Percentiles rank a stretch among this genome's conserved stretches.
Conservation (phyloP, 208 protist species). For the Wallacemonas collosoma region DNA sequence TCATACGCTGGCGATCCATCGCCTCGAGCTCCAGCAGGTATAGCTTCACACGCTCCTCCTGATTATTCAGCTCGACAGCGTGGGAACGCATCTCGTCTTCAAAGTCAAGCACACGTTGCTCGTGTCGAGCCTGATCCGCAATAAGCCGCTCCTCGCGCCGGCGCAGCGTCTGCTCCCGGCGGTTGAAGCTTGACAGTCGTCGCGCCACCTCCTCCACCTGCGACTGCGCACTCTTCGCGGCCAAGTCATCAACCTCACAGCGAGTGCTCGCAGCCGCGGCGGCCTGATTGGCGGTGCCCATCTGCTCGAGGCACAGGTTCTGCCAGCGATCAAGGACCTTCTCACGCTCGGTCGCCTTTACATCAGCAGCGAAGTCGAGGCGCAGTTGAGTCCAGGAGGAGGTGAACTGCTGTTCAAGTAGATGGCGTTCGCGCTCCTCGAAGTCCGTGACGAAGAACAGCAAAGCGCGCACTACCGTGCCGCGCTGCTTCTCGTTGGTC, state of each 20-base stretch:
- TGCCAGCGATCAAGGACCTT: constrained; percentile 36
- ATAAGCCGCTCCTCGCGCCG: constrained; percentile 33
- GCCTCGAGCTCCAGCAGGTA: constrained; percentile 59
- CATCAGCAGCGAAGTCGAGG: constrained; percentile 37
- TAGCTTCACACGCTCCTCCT: constrained; percentile 49
- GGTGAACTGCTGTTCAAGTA: constrained; percentile 43
- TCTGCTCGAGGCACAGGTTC: constrained; percentile 32
- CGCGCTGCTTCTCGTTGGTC: constrained; percentile 11
- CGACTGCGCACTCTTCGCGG: constrained; percentile 3
- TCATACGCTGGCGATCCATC: constrained; percentile 49
- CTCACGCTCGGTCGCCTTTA: constrained; percentile 30
- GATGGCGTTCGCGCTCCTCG: constrained; percentile 45
- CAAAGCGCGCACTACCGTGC: constrained; percentile 3
- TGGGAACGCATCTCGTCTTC: constrained; percentile 33
- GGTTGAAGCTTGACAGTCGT: constrained; percentile 25
- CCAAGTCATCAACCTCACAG: background rate
- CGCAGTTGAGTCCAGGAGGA: constrained; percentile 27
- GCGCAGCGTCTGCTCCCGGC: constrained; percentile 36
- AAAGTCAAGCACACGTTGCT: constrained; percentile 43
- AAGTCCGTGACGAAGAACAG: constrained; percentile 23
- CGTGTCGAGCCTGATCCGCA: constrained; percentile 38
- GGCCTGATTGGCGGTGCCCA: constrained; percentile 19
- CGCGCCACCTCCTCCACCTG: constrained; percentile 27
- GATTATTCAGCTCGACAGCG: constrained; percentile 25
- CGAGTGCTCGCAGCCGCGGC: background rate